These are phyloP conservation scores for Penicillium sp. DNA, from an alignment of 2,329 filamentous ascomycete species.

Conservation along the genomic window DNA sequence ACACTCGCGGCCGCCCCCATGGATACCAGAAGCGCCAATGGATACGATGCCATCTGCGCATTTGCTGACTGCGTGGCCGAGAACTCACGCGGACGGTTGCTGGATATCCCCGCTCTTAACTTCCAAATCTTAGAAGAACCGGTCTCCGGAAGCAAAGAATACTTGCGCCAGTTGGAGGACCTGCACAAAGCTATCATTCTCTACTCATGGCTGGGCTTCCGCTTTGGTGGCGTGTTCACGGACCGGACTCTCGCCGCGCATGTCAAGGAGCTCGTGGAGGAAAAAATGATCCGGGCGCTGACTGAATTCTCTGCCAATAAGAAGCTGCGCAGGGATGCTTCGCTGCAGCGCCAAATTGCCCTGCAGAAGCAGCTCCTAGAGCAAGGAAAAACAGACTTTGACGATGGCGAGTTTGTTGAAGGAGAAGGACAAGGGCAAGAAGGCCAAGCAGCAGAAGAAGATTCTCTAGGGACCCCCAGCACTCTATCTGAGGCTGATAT, in stretches of 20 bases:
- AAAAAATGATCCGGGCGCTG: conserved; percentile 63
- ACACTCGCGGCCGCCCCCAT: conserved; percentile 69
- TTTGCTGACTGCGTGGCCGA: conserved; percentile 66
- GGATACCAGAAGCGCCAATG: conserved; percentile 45
- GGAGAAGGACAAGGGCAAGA: conserved; percentile 10
- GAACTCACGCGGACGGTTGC: conserved; percentile 60
- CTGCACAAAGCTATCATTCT: conserved; percentile 78
- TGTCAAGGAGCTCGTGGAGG: conserved; percentile 71
- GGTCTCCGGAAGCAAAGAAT: conserved; percentile 45
- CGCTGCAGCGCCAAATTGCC: conserved; percentile 35
- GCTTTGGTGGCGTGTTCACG: conserved; percentile 73
- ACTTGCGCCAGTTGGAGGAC: conserved; percentile 65
- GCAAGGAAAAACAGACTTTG: conserved; percentile 25
- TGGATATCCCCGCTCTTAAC: conserved; percentile 65
- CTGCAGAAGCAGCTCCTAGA: conserved; percentile 34
- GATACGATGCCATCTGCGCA: conserved; percentile 51
- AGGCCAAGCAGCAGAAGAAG: conserved; percentile 19
- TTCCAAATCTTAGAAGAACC: conserved; percentile 65
- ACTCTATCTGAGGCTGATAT: not conserved
- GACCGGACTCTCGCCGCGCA: conserved; percentile 72
- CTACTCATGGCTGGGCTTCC: conserved; percentile 91
- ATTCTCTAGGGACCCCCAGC: conserved; percentile 1
- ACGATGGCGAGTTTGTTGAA: conserved; percentile 13
- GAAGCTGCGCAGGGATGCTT: conserved; percentile 38
- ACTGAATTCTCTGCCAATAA: conserved; percentile 51